Base-by-base conservation (phyloP, 108 stramenopile species). In the Parietichytrium sp. region DNA sequence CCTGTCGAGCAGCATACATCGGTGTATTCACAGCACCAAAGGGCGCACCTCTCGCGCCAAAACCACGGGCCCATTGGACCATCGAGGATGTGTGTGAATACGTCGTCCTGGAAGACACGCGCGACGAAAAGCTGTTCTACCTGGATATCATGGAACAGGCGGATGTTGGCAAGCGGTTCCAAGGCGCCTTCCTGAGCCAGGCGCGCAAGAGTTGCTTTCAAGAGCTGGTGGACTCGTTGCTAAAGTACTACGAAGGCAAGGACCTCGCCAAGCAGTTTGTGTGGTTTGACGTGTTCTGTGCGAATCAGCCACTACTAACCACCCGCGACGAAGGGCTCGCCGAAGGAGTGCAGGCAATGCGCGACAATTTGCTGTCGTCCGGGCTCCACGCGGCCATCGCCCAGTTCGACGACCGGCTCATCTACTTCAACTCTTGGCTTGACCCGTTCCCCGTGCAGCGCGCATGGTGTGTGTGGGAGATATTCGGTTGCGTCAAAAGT, bases 381-480 rank as follows among this genome's bases (percentile, higher is more conserved):
- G 61, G 61, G 10, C 33, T 72, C 29, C 61, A 72, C 42, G 42
- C 36, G 33, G 61, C 61, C 1, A 72, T 72, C 25, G 33, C 61
- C 6, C 10, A 25, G 6, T 72, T 72, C 20, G 33, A 72, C 61
- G 29, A 47, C 33, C 16, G 13, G 20, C n/a, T 36, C 6, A 13
- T 72, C 25, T 72, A 45, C 61, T 72, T 72, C 20, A 42, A 72
- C 20, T 42, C n/a, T 7, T 72, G 61, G 61, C 38, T 45, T 2
- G 12, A 6, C 10, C 61, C 61, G 0, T 33, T 42, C 29, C 61
- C 61, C 16, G 38, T 72, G 1, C 6, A 72, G 10, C 61, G 61
- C 3, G 61, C 61, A 25, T 72, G 61, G 61, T 72, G 61, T 2
- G 61, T 72, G 10, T 72, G 61, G 61, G 61, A 72, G 33, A 27